Evolutionary conservation across 1,284 basidiomycete species (phyloP).

Genomic region (Coriolopsis trogii): DNA sequence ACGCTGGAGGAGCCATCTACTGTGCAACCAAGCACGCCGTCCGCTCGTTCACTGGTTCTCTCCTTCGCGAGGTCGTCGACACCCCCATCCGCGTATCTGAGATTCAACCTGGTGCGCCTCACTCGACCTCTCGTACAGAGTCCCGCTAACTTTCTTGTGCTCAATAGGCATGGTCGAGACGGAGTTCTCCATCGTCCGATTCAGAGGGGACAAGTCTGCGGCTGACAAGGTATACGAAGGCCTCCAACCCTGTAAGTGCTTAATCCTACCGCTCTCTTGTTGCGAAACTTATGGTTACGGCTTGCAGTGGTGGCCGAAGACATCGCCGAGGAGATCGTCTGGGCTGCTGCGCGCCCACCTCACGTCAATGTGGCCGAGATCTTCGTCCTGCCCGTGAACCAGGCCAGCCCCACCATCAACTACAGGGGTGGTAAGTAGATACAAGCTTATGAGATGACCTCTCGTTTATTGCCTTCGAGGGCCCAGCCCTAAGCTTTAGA

Average conservation of each 20-base stretch:
- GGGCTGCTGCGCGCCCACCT: constrained; percentile 86
- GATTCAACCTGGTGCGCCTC: constrained; percentile 77
- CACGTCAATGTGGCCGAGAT: constrained; percentile 88
- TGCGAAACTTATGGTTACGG: neutral
- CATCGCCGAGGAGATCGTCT: constrained; percentile 97
- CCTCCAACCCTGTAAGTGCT: constrained; percentile 69
- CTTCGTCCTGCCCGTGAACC: constrained; percentile 80
- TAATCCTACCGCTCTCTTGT: neutral
- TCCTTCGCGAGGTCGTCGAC: constrained; percentile 87
- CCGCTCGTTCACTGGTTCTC: constrained; percentile 82
- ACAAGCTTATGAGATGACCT: no score
- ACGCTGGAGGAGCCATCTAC: constrained; percentile 85
- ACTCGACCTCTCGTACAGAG: no score
- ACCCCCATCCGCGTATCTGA: constrained; percentile 92
- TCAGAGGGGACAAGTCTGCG: constrained; percentile 77
- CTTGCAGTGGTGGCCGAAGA: constrained; percentile 77
- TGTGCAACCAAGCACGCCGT: constrained; percentile 91
- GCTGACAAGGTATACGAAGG: constrained; percentile 93
- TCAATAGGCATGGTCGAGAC: constrained; percentile 86
- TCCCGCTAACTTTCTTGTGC: no score
- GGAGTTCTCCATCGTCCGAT: constrained; percentile 89
- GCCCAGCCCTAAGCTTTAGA: no score
- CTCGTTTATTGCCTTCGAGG: no score
- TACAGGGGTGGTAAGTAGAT: constrained; percentile 49
- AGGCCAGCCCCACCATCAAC: constrained; percentile 70